Base-by-base conservation (phyloP, 352 stramenopile genomes). In the Phytophthora parvispora region DNA sequence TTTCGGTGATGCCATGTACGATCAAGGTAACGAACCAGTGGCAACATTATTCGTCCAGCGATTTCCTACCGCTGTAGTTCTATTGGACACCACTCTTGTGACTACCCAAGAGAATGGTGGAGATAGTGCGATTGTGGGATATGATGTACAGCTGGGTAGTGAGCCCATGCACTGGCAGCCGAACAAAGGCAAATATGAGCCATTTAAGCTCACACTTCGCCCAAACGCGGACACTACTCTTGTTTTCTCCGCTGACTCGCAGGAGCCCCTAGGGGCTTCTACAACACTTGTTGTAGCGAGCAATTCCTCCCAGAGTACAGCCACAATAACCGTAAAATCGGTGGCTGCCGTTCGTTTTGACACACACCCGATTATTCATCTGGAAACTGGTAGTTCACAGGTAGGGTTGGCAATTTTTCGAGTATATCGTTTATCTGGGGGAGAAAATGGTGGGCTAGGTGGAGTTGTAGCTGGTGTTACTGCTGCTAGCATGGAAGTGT, bases 141-240 rank as follows among this genome's bases (percentile, higher is more conserved):
- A 94, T 53, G 54, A 67, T 2, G 4, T 92, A 22, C 36, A 52
- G 6, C 53, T 92, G 20, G 70, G 64, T 9, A 85, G 78, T 25
- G 84, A 92, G 51, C 86, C 84, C 0, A 87, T 92, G 70, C 65
- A 94, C 31, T 94, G 86, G 86, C 82, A 94, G 16, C 77, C 79
- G 0, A 7, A 47, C 27, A 69, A 40, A 47, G 56, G 24, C 2
- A 42, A 52, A 16, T 93, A 90, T 40, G 47, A 63, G 2, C 80
- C 81, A 16, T 74, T 78, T 34, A 58, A 85, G n/a, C 10, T 86
- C 9, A 57, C 61, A 10, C 42, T 90, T n/a, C 13, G 20, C 24
- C 58, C 73, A 5, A 77, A 59, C 1, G 80, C 80, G 16, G 84
- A 92, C 59, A 90, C 84, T 0, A 86, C 65, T 8, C 60, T 91